Evolutionary conservation across 176 grass and related monocot species (phyloP).

Genomic region (Poa annua): DNA sequence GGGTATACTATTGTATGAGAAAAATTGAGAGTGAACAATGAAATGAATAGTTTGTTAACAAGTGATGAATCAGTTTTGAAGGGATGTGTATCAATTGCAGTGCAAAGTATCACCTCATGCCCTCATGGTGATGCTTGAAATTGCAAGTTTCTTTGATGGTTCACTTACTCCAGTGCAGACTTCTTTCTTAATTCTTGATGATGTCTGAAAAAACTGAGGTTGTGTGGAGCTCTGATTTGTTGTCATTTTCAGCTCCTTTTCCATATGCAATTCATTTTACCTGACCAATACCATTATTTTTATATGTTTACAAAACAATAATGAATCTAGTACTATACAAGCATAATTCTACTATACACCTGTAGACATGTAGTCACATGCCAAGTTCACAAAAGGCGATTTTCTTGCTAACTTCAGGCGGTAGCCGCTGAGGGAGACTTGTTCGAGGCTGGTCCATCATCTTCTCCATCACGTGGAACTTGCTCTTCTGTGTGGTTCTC

Average conservation of each 20-base stretch:
- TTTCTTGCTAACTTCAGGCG: conserved; percentile 18
- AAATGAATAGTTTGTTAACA: conserved; percentile 10
- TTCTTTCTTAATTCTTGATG: neutral
- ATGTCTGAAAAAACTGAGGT: neutral
- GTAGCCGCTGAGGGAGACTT: conserved; percentile 9
- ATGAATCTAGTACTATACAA: neutral
- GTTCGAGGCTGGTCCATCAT: conserved; percentile 19
- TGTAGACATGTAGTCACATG: neutral
- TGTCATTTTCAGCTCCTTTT: neutral
- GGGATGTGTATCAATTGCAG: neutral
- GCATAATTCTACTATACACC: neutral
- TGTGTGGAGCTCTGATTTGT: neutral
- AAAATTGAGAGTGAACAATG: neutral
- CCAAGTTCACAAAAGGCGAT: neutral
- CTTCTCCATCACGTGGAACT: conserved; percentile 12
- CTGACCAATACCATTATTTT: neutral
- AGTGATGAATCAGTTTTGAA: neutral
- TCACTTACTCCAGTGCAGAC: neutral
- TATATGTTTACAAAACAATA: neutral
- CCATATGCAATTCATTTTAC: too few species aligned
- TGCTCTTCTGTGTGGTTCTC: neutral
- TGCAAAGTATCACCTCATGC: conserved; percentile 9
- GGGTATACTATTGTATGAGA: neutral
- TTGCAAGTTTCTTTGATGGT: neutral
- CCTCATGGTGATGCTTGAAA: neutral